These are phyloP conservation scores for Hirsutella rhossiliensis DNA, from an alignment of 2,329 filamentous ascomycete genomes.

Conservation along the genomic window DNA sequence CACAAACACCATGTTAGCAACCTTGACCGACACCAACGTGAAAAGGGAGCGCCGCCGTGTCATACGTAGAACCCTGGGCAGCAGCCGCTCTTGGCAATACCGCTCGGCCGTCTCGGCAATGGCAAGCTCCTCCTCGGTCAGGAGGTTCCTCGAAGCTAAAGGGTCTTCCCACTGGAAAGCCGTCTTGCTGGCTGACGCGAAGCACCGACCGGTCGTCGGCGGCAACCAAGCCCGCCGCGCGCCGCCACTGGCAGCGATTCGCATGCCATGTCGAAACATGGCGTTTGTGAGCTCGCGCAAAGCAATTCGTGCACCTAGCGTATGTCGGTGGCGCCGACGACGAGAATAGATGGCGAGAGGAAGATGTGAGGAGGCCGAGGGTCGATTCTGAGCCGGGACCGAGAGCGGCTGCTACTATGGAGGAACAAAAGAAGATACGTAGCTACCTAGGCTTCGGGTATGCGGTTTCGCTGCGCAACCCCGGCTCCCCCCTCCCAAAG, in stretches of 20 bases:
- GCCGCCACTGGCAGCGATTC: constrained; percentile 13
- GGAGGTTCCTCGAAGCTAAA: constrained; percentile 57
- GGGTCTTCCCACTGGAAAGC: constrained; percentile 89
- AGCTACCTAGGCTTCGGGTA: constrained; percentile 2
- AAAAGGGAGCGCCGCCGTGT: background rate
- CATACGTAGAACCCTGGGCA: constrained; percentile 76
- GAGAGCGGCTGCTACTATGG: background rate
- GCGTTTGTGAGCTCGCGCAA: background rate
- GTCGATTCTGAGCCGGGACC: background rate
- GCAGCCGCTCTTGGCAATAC: constrained; percentile 84
- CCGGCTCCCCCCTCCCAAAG: constrained; percentile 1
- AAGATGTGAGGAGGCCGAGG: background rate
- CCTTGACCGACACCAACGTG: background rate
- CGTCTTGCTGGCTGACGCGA: constrained; percentile 21
- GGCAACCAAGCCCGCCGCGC: constrained; percentile 9
- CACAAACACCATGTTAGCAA: background rate
- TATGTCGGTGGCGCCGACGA: background rate
- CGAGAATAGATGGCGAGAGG: background rate
- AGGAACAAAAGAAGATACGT: background rate
- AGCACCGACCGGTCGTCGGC: constrained; percentile 15
- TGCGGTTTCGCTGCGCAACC: constrained; percentile 6
- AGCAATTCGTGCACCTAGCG: too few species aligned
- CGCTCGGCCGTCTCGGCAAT: constrained; percentile 84
- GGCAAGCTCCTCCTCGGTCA: constrained; percentile 83
- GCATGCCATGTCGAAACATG: constrained; percentile 20